These are phyloP conservation scores for Botrytis cinerea DNA, from an alignment of 2,329 filamentous ascomycete genomes.

Conservation along the genomic window DNA sequence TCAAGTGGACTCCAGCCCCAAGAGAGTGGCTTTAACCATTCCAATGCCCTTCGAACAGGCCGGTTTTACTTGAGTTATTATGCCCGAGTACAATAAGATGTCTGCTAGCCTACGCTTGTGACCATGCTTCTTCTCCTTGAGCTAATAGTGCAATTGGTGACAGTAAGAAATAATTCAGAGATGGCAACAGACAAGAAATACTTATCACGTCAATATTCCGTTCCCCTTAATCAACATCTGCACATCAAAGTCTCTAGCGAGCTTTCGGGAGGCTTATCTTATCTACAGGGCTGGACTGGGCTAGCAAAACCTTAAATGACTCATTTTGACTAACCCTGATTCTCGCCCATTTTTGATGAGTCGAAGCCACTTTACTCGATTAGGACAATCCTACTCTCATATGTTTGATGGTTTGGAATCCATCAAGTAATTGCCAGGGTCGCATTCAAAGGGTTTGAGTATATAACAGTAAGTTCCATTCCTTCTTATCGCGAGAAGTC, in stretches of 20 bases:
- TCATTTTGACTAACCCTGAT: background rate
- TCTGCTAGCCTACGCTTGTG: too few relatives aligned
- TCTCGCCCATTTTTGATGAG: background rate
- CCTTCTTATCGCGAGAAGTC: background rate
- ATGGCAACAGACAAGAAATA: background rate
- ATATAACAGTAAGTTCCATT: background rate
- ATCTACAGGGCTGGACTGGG: background rate
- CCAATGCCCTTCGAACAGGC: too few relatives aligned
- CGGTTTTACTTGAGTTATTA: background rate
- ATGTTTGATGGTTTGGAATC: background rate
- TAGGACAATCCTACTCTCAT: background rate
- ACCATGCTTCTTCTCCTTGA: background rate
- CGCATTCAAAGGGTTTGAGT: background rate
- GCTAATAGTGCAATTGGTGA: background rate
- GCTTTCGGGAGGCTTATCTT: background rate
- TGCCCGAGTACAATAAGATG: background rate
- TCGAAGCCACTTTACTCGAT: background rate
- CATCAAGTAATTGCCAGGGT: background rate
- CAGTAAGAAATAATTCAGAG: background rate
- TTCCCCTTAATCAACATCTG: background rate
- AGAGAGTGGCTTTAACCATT: background rate
- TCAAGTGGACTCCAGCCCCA: too few relatives aligned
- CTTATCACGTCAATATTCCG: background rate
- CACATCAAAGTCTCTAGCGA: background rate
- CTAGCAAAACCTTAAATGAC: constrained; percentile 11